These are phyloP conservation scores for Kodamaea anthophila DNA, from an alignment of 1,139 yeast species.

Conservation along the genomic window DNA sequence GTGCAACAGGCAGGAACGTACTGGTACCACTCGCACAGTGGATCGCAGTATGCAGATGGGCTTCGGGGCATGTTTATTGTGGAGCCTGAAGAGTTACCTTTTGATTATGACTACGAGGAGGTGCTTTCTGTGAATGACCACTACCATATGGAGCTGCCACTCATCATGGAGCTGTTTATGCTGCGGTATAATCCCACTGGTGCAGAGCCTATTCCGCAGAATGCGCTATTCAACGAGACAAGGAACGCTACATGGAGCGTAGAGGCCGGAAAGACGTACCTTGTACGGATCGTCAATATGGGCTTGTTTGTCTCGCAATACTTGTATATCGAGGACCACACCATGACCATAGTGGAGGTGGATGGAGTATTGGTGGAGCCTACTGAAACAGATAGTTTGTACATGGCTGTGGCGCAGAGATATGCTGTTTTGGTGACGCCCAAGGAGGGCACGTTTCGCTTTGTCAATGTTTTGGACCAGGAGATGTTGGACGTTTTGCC, in stretches of 20 bases:
- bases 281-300: slow-evolving; percentile 55
- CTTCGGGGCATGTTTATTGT: slow-evolving; percentile 65
- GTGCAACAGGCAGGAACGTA: slow-evolving; percentile 68
- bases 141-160: slow-evolving; percentile 49
- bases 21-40: slow-evolving; percentile 83
- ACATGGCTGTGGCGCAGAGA: slow-evolving; percentile 69
- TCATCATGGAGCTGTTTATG: slow-evolving; percentile 43
- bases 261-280: slow-evolving; percentile 56
- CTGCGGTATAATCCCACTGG: slow-evolving; percentile 73
- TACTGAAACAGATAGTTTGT: slow-evolving; percentile 48
- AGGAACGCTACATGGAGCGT: slow-evolving; percentile 52
- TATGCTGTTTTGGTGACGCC: slow-evolving; percentile 57
- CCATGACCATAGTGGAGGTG: slow-evolving; percentile 60
- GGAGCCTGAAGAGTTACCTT: slow-evolving; percentile 55
- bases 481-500: slow-evolving; percentile 64
- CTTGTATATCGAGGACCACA: slow-evolving; percentile 61
- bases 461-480: slow-evolving; percentile 57
- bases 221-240: slow-evolving; percentile 58
- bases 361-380: slow-evolving; percentile 68
- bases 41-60: slow-evolving; percentile 75
- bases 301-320: slow-evolving; percentile 74
- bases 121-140: slow-evolving; percentile 53
- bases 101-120: slow-evolving; percentile 58
- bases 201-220: slow-evolving; percentile 74
- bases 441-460: slow-evolving; percentile 42